Evolutionary conservation across 148 eudicot species (phyloP).

Genomic region (Amaranthus palmeri): DNA sequence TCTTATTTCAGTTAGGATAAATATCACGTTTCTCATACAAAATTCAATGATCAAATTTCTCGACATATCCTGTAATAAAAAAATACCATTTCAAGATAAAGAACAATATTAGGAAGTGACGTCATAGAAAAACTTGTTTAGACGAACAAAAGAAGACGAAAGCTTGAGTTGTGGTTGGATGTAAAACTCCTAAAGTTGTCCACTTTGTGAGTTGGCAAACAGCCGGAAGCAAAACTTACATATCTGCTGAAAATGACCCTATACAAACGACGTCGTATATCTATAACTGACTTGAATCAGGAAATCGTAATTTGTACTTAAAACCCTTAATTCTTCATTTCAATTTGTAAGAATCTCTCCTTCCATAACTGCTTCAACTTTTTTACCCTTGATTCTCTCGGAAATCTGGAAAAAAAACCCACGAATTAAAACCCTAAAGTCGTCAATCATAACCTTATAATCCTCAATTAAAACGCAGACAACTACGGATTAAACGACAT

Average conservation of each 20-base stretch:
- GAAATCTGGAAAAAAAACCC: neutral
- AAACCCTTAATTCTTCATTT: neutral
- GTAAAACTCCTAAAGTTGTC: neutral
- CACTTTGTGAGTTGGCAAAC: neutral
- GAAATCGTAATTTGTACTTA: neutral
- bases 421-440: neutral
- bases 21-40: no score
- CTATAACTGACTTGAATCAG: neutral
- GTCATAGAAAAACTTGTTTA: no score
- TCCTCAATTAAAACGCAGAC: neutral
- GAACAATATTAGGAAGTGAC: no score
- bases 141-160: no score
- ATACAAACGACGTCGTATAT: slow-evolving; percentile 12
- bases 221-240: neutral
- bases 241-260: neutral
- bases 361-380: neutral
- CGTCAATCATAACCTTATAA: no score
- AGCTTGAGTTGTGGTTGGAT: neutral
- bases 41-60: no score
- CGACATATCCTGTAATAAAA: no score
- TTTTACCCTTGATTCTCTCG: neutral
- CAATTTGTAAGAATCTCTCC: slow-evolving; percentile 4
- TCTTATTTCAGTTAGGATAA: no score
- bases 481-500: slow-evolving; percentile 16
- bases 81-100: no score